Base-by-base conservation (phyloP, 1,284 basidiomycete genomes). In the Cryptococcus wingfieldii region DNA sequence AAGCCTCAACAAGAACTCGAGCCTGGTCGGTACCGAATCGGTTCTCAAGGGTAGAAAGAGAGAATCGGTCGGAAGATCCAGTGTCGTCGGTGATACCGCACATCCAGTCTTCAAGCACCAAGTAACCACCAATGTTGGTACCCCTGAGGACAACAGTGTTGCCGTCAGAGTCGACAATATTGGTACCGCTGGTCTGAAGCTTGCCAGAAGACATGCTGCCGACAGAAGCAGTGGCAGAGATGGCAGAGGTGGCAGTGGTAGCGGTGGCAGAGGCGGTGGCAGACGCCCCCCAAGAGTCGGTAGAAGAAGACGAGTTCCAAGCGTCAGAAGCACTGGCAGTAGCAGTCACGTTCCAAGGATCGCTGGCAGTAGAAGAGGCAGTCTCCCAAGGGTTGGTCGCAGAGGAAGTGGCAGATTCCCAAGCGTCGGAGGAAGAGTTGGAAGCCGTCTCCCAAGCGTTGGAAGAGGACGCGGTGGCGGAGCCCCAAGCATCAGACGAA, bases 81-180 rank as follows among this genome's bases (percentile, higher is more conserved):
- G 63, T 60, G 53, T 60, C 59, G 63, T 71, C 69, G 53, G 63
- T 65, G 51, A 71, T 71, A 58, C 69, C 69, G 50, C 63, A 65
- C 69, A 71, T 71, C 69, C 69, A 71, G 58, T 71, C 66, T 49
- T 71, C 69, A 50, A 62, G 61, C 12, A 71, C 69, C 50, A 71
- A 56, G 67, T 67, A 71, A 38, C 69, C 69, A 47, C 69, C 69
- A 39, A 71, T 58, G 63, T 71, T 71, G 54, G 59, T 62, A 48
- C 69, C 69, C n/a, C 57, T 57, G 47, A 67, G 59, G 43, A 68
- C 57, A 48, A 71, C 63, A 18, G 55, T 54, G 57, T 69, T 71
- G 38, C 69, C 69, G 47, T 45, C 54, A 19, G 59, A 43, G 56
- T 69, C 67, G 48, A 71, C 67, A 54, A 71, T 54, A 44, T 63